Evolutionary conservation across 1,284 basidiomycete species (phyloP).

Genomic region (Pseudozyma sp.): DNA sequence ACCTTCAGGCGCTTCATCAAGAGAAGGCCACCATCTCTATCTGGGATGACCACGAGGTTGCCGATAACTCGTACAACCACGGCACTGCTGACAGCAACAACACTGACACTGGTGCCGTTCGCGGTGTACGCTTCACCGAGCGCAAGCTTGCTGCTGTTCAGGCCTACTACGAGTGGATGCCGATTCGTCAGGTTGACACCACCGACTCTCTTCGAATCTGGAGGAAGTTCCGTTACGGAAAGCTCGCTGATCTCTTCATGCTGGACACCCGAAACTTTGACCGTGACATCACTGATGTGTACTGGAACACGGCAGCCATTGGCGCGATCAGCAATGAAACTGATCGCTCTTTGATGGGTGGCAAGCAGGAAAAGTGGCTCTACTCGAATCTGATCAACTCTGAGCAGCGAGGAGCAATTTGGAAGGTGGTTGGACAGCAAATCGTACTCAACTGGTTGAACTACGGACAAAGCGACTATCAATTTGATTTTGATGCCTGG

Average conservation of each 20-base stretch:
- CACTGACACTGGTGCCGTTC: conserved; percentile 71
- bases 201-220: conserved; percentile 77
- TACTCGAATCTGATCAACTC: conserved; percentile 73
- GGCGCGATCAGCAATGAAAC: conserved; percentile 54
- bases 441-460: conserved; percentile 52
- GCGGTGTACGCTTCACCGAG: conserved; percentile 73
- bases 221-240: conserved; percentile 72
- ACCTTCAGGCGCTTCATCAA: conserved; percentile 33
- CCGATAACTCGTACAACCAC: conserved; percentile 76
- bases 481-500: conserved; percentile 76
- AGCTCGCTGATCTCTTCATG: conserved; percentile 66
- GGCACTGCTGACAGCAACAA: conserved; percentile 77
- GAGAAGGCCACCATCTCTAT: conserved; percentile 40
- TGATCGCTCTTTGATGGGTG: conserved; percentile 72
- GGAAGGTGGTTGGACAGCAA: conserved; percentile 75
- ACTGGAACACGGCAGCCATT: conserved; percentile 73
- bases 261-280: conserved; percentile 79
- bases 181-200: conserved; percentile 76
- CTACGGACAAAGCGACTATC: conserved; percentile 67
- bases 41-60: conserved; percentile 77
- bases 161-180: conserved; percentile 80
- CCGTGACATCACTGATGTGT: conserved; percentile 76
- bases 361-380: conserved; percentile 76
- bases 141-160: conserved; percentile 76
- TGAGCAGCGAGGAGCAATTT: conserved; percentile 71